Base-by-base conservation (phyloP, 2,329 filamentous ascomycete species). In the Trichoderma hamatum region DNA sequence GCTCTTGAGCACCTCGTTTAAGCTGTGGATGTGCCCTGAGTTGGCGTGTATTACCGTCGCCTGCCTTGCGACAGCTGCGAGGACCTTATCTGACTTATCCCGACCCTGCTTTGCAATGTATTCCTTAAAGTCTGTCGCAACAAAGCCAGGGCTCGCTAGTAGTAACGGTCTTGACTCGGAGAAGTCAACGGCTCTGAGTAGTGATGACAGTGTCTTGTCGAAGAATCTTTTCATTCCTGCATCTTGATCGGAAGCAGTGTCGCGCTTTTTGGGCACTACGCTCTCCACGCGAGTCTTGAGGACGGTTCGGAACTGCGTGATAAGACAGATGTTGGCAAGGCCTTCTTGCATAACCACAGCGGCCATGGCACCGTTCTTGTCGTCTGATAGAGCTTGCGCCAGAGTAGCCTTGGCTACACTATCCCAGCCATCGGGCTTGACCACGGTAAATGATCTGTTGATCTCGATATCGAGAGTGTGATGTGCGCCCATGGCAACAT, bases 281-380 rank as follows among this genome's bases (percentile, higher is more conserved):
- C 86, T 85, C 79, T 94, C 90, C 36, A 96, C 76, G 28, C 78
- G 76, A 60, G 79, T 77, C 73, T 92, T 90, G 68, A 94, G 80
- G 32, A 95, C 86, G 3, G 92, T 95, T 73, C 93, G 91, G 78
- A 91, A 90, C 76, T 93, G 89, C 3, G 91, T 94, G 67, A 96
- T 91, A 26, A 94, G 84, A 78, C 92, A 95, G 72, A 96, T 92
- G 78, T 94, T 93, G 69, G 93, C 92, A 19, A 92, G 80, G 19
- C 92, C 92, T 75, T 98, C 95, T 75, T 97, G 92, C 91, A 99
- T 95, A 28, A 98, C 92, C 0, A 98, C 90, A 0, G 96, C 95
- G 67, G 94, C 93, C 21, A 97, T 86, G 71, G 95, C 91, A 1
- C 93, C 94, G 71, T 92, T 89, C 75, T 90, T 90, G 72, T 93